Conservation (phyloP, 164 flowering plant genomes). For the Stephania japonica region DNA sequence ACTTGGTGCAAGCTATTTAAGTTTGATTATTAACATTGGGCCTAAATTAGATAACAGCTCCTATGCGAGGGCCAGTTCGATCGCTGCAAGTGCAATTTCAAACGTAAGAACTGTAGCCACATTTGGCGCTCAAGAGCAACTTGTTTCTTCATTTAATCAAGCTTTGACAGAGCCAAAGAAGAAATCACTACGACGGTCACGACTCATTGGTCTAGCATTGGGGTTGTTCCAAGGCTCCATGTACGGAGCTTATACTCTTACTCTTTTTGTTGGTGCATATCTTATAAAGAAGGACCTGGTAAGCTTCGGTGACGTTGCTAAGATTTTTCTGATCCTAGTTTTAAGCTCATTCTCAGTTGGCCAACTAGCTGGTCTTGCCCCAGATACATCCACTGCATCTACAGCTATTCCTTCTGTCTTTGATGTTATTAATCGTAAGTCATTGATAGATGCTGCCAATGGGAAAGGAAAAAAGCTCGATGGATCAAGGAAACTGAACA, state of each 20-base stretch:
- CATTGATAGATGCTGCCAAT: constrained; percentile 32
- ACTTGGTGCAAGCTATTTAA: constrained; percentile 73
- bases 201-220: constrained; percentile 49
- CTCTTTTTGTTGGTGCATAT: constrained; percentile 56
- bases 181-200: constrained; percentile 45
- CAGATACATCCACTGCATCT: constrained; percentile 60
- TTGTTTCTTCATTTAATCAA: constrained; percentile 47
- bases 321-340: constrained; percentile 69
- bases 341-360: constrained; percentile 78
- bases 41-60: constrained; percentile 52
- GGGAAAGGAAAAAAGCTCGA: constrained; percentile 38
- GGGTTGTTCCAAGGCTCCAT: constrained; percentile 73
- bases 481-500: constrained; percentile 29
- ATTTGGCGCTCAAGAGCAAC: constrained; percentile 51
- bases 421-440: constrained; percentile 37
- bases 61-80: constrained; percentile 63
- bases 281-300: constrained; percentile 34
- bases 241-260: constrained; percentile 72
- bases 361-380: constrained; percentile 74
- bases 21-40: constrained; percentile 56
- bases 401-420: constrained; percentile 52
- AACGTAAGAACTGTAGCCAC: constrained; percentile 63
- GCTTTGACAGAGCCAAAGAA: constrained; percentile 51
- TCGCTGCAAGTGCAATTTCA: constrained; percentile 68
- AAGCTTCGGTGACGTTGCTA: constrained; percentile 45